These are phyloP conservation scores for Quillaja saponaria DNA, from an alignment of 306 rosid genomes.

Conservation along the genomic window DNA sequence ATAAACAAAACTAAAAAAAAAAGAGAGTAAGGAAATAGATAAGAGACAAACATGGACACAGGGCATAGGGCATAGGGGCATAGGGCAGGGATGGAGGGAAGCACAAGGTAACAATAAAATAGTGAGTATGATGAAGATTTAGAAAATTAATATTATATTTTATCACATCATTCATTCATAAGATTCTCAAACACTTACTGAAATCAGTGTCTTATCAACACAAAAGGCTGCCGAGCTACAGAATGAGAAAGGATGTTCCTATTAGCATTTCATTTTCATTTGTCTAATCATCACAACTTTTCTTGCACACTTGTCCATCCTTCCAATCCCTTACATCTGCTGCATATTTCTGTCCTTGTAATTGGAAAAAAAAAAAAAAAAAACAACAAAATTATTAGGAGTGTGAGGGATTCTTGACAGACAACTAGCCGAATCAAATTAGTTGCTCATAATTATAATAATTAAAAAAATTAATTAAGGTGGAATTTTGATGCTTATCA, in stretches of 20 bases:
- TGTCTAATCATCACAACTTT: conserved; percentile 53
- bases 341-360: too few relatives aligned
- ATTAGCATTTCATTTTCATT: conserved; percentile 31
- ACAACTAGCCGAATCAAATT: too few relatives aligned
- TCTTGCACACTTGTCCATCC: conserved; percentile 41
- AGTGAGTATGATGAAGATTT: conserved; percentile 24
- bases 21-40: conserved; percentile 13
- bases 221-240: conserved; percentile 39
- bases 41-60: not conserved
- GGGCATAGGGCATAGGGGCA: too few relatives aligned
- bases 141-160: conserved; percentile 4
- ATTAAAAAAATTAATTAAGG: too few relatives aligned
- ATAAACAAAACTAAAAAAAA: not conserved
- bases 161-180: conserved; percentile 22
- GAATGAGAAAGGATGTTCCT: conserved; percentile 12
- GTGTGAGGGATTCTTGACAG: too few relatives aligned
- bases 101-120: too few relatives aligned
- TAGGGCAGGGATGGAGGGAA: too few relatives aligned
- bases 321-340: conserved; percentile 22
- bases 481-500: too few relatives aligned
- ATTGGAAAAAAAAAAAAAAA: too few relatives aligned
- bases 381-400: too few relatives aligned
- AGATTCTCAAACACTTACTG: too few relatives aligned
- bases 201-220: conserved; percentile 50
- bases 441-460: too few relatives aligned